Percentiles rank a stretch among this genome's conserved stretches.
Conservation (phyloP, 345 rosid genomes). For the Linum tenue region DNA sequence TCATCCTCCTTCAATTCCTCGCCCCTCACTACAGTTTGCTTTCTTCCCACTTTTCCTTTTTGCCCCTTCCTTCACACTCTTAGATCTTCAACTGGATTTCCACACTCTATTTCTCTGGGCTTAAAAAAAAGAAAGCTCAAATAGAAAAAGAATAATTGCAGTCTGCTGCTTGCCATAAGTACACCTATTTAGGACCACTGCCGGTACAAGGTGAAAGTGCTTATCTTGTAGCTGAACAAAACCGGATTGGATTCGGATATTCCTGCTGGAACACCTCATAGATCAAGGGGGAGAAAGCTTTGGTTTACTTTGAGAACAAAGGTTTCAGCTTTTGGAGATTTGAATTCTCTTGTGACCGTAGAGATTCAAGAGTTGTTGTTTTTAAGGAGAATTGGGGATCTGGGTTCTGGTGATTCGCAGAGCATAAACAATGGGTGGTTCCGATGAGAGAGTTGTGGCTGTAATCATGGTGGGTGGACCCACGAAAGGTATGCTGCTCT, state of each 20-base stretch:
- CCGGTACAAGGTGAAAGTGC: neutral
- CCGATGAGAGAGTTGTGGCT: conserved; percentile 80
- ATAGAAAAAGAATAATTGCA: too few species aligned
- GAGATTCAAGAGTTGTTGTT: neutral
- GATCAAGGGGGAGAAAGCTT: neutral
- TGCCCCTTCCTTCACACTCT: neutral
- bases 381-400: neutral
- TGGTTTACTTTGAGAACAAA: neutral
- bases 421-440: conserved; percentile 37
- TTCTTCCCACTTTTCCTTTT: neutral
- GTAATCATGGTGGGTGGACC: conserved; percentile 99
- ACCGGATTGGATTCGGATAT: neutral
- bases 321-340: neutral
- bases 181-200: neutral
- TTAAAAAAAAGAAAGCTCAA: too few species aligned
- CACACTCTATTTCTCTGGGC: too few species aligned
- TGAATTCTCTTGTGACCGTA: neutral
- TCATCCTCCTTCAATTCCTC: neutral
- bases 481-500: conserved; percentile 57
- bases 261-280: neutral
- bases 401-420: neutral
- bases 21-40: neutral
- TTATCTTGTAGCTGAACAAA: neutral
- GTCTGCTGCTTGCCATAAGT: too few species aligned
- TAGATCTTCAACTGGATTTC: neutral